Conservation (phyloP, 805 yeast species). For the Yamadazyma sp. region DNA sequence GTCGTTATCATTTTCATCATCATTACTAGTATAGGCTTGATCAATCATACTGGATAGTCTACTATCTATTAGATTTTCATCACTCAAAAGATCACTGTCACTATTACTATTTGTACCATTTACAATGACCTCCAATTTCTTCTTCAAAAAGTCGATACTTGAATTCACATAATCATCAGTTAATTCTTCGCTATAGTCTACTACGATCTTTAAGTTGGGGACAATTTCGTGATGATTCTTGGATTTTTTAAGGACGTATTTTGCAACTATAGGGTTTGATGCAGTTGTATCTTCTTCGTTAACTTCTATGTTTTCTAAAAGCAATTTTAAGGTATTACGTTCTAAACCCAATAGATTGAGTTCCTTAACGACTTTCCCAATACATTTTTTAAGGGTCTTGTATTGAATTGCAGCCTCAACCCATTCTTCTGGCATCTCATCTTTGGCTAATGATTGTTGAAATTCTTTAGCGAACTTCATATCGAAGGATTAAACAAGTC, state of each 20-base stretch:
- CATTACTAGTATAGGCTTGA: background rate
- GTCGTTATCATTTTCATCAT: background rate
- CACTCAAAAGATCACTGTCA: constrained; percentile 4
- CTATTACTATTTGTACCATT: constrained; percentile 8
- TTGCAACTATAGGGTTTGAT: constrained; percentile 39
- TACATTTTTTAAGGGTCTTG: constrained; percentile 65
- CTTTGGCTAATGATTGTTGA: constrained; percentile 59
- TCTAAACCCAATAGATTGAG: constrained; percentile 56
- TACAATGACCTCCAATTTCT: constrained; percentile 11
- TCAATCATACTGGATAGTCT: no score
- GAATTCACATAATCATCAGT: constrained; percentile 30
- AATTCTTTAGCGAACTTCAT: constrained; percentile 80
- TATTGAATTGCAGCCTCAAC: constrained; percentile 65
- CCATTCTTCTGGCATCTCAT: constrained; percentile 68
- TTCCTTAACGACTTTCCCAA: constrained; percentile 63
- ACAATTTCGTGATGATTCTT: constrained; percentile 21
- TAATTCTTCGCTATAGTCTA: constrained; percentile 23
- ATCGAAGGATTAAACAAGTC: no score
- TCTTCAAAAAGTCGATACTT: constrained; percentile 9
- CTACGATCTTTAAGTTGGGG: constrained; percentile 37
- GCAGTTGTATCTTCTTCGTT: constrained; percentile 31
- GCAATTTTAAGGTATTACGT: constrained; percentile 38
- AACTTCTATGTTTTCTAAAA: constrained; percentile 33
- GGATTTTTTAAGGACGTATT: constrained; percentile 36
- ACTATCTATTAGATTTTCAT: background rate